phyloP scores from a whole-genome alignment of 805 yeast genomes.

The Saturnispora sanitii region DNA sequence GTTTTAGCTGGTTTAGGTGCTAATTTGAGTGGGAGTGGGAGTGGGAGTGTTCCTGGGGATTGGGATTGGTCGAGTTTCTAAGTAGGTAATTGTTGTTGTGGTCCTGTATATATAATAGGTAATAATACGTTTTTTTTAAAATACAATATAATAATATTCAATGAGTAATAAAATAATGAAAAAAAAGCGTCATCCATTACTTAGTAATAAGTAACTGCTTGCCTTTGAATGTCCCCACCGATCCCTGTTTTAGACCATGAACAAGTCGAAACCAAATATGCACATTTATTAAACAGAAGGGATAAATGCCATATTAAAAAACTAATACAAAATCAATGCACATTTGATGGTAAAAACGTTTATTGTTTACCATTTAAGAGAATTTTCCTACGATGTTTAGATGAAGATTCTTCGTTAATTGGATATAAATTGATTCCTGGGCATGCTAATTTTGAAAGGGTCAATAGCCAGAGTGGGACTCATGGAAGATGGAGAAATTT shows the following conservation, averaged over 20 bases:
- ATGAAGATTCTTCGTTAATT: slow-evolving; percentile 19
- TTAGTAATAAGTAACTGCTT: too few species aligned
- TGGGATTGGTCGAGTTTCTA: slow-evolving; percentile 9
- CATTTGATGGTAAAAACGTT: slow-evolving; percentile 33
- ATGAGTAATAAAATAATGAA: too few species aligned
- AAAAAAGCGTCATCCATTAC: too few species aligned
- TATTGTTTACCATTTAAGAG: slow-evolving; percentile 41
- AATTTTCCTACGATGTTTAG: slow-evolving; percentile 34
- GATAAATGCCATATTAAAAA: slow-evolving; percentile 27
- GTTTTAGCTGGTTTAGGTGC: too few species aligned
- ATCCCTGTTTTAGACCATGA: slow-evolving; percentile 34
- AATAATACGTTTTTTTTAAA: too few species aligned
- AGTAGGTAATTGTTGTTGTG: not conserved
- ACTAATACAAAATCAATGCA: slow-evolving; percentile 39
- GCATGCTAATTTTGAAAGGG: not conserved
- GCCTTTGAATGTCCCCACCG: slow-evolving; percentile 47
- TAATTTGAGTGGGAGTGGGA: too few species aligned
- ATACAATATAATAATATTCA: too few species aligned
- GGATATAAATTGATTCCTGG: slow-evolving; percentile 24
- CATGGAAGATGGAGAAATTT: slow-evolving; percentile 17
- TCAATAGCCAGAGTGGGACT: slow-evolving; percentile 1
- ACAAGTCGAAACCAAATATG: slow-evolving; percentile 26
- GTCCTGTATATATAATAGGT: too few species aligned
- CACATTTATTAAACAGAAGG: slow-evolving; percentile 12
- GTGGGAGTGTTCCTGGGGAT: slow-evolving; percentile 5